phyloP scores from a whole-genome alignment of 495 filamentous ascomycete species.

The Podospora tetraspora region DNA sequence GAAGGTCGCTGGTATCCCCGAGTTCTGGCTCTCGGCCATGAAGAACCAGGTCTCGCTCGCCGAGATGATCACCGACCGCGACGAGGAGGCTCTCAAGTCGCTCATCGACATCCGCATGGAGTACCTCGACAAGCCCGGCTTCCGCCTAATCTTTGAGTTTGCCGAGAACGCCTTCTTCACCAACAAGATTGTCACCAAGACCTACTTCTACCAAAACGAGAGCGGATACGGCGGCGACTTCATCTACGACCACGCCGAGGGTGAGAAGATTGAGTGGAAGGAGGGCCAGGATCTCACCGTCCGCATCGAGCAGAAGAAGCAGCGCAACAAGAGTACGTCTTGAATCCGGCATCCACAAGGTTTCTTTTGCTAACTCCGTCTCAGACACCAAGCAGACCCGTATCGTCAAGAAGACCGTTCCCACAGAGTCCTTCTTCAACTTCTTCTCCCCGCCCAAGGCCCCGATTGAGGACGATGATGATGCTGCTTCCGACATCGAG shows the following conservation, averaged over 20 bases:
- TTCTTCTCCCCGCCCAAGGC: constrained; percentile 96
- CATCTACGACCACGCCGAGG: constrained; percentile 98
- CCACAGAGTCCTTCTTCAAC: constrained; percentile 99
- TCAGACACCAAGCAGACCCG: constrained; percentile 97
- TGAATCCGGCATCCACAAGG: neutral
- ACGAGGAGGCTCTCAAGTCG: constrained; percentile 85
- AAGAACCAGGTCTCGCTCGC: constrained; percentile 96
- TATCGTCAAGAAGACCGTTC: constrained; percentile 97
- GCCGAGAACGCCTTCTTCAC: constrained; percentile 90
- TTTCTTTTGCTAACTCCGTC: constrained; percentile 25
- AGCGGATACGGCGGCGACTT: constrained; percentile 97
- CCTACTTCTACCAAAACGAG: constrained; percentile 99
- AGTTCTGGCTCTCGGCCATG: constrained; percentile 99
- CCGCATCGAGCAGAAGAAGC: constrained; percentile 95
- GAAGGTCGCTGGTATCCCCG: constrained; percentile 72
- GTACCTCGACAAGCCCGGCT: constrained; percentile 96
- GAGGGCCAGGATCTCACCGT: constrained; percentile 86
- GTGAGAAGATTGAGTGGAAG: constrained; percentile 98
- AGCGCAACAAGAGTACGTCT: constrained; percentile 93
- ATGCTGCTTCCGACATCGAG: constrained; percentile 85
- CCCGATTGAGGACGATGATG: constrained; percentile 69
- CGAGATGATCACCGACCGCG: constrained; percentile 96
- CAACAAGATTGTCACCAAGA: constrained; percentile 96
- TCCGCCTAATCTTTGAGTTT: constrained; percentile 97
- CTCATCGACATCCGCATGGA: constrained; percentile 97